Base-by-base conservation (phyloP, 257 asterid genomes). In the Fraxinus quadrangulata region DNA sequence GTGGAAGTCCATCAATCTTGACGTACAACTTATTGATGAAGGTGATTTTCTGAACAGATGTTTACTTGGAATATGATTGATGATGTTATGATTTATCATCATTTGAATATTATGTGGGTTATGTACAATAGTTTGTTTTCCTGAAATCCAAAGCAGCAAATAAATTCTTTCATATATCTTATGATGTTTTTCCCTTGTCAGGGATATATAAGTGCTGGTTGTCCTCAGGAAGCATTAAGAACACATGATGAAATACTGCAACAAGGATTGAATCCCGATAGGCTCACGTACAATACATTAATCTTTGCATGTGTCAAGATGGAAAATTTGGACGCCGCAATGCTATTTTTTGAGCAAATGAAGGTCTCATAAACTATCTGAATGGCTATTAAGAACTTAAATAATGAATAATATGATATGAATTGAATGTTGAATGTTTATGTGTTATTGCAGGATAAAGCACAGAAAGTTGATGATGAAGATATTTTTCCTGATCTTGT, bases 21-120 rank as follows among this genome's bases (percentile, higher is more conserved):
- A 83, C 86, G 21, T 90, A 85, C 83, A 90, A 90, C 88, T 86
- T 90, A 77, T 68, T 90, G 71, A 90, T 88, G 93, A 90, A 90
- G 96, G 96, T 88, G 80, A 40, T n/a, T 73, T 74, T 45, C 34
- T 21, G 12, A 74, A 26, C n/a, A 69, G 59, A 70, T 80, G 37
- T 66, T 67, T 70, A 26, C 21, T 72, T 65, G 68, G 21, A 42
- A 45, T 30, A 33, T 39, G 45, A 66, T 72, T 65, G 68, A 61
- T 70, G 67, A 39, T 51, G 24, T 51, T 17, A 51, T 19, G 10
- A 56, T 6, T 56, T 56, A n/a, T 56, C 26, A n/a, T 56, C 28
- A 17, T 59, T 68, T 19, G 5, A 3, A 23, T 73, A 12, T 78
- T 70, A 49, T 72, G 23, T 24, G 39, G 70, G 70, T 76, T 45